Base-by-base conservation (phyloP, 2,329 filamentous ascomycete genomes). In the Cytospora schulzeri region DNA sequence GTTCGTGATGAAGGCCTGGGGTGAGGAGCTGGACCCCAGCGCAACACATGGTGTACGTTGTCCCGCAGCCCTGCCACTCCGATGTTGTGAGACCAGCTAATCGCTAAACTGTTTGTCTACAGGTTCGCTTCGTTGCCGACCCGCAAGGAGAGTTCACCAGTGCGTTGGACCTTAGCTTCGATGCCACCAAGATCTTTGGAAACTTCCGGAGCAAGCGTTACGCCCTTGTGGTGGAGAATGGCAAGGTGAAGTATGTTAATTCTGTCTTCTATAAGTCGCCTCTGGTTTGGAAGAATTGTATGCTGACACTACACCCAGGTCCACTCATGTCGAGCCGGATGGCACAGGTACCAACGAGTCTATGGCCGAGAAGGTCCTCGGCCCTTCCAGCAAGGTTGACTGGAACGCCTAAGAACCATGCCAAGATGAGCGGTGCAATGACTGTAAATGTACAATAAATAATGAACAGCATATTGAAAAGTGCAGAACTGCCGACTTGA, bases 1-100 rank as follows among this genome's bases (percentile, higher is more conserved):
- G 24, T 97, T 97, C 76, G 93, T 97, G 91, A 97, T 93, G 85
- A 96, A 96, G 78, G 93, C 93, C 6, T 97, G 93, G 93, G 88
- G 80, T 55, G 85, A 90, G 68, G 82, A 86, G 67, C 83, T 97
- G 52, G 93, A 97, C 76, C 91, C 92, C 14, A 80, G 83, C 7
- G 85, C 86, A 70, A 84, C 87, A 75, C 91, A 89, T 66, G 91
- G 91, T 57, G 92, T 96, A 85, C 77, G 90, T 83, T 38, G 35
- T 24, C 33, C 14, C 48, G 33, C 45, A 48, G 19, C n/a, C 48
- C 26, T n/a, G 5, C 24, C 5, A 8, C 17, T 51, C 17, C 11
- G 12, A 35, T 33, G 3, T 12, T 38, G 4, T 45, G 29, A 6
- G n/a, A 19, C 3, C 7, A 19, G 22, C 3, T 12, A 19, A 0